phyloP scores from a whole-genome alignment of 2,329 filamentous ascomycete species.

The Helotiales sp. region DNA sequence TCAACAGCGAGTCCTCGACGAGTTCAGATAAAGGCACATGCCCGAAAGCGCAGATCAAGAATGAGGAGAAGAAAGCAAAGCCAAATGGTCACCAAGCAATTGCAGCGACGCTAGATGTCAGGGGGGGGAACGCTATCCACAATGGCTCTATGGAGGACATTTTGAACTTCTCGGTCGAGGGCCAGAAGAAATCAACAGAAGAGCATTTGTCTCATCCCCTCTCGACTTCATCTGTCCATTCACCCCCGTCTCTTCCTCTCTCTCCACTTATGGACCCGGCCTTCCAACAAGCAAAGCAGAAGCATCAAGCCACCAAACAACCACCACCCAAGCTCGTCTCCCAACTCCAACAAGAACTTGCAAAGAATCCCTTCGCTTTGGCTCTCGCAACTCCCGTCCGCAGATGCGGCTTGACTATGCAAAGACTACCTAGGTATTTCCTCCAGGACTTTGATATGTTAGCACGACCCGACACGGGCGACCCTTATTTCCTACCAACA shows the following conservation, averaged over 20 bases:
- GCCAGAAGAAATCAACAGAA: no score
- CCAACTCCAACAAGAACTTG: constrained; percentile 55
- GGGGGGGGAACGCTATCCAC: no score
- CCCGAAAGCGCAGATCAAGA: no score
- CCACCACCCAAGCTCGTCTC: constrained; percentile 40
- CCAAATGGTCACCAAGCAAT: no score
- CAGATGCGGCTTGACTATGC: constrained; percentile 49
- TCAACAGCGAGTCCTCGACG: no score
- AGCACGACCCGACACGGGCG: constrained; percentile 51
- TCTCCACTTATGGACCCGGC: constrained; percentile 49
- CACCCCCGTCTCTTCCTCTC: constrained; percentile 39
- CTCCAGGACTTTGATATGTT: constrained; percentile 61
- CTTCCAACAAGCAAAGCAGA: constrained; percentile 37
- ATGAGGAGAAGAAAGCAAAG: no score
- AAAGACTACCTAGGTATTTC: constrained; percentile 58
- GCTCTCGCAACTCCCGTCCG: constrained; percentile 63
- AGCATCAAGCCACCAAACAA: constrained; percentile 26
- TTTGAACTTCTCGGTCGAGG: no score
- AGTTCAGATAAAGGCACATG: no score
- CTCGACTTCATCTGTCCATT: neutral
- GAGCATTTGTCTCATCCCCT: neutral
- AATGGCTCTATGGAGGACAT: no score
- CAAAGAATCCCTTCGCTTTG: constrained; percentile 63
- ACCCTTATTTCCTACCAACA: constrained; percentile 58
- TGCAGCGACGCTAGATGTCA: no score